phyloP scores from a whole-genome alignment of 164 flowering plant genomes.

The Chimonanthus praecox region DNA sequence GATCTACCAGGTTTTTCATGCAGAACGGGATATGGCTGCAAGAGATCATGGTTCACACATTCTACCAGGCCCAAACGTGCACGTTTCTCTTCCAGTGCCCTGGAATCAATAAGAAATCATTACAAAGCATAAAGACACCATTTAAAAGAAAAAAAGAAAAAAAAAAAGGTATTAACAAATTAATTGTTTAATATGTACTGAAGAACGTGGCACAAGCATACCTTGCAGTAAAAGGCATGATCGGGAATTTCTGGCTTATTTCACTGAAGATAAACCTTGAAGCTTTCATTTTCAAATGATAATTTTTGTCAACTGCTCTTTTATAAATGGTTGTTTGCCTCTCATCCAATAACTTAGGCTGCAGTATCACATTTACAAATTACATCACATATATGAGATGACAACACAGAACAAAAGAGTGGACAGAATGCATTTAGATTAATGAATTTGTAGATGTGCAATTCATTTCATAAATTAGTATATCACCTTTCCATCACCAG shows the following conservation, averaged over 20 bases:
- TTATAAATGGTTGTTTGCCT: slow-evolving; percentile 87
- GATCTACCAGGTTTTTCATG: slow-evolving; percentile 88
- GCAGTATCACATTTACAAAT: slow-evolving; percentile 18
- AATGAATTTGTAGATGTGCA: not conserved
- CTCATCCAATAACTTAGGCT: slow-evolving; percentile 94
- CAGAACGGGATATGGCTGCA: slow-evolving; percentile 96
- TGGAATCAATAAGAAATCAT: slow-evolving; percentile 10
- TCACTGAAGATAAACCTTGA: slow-evolving; percentile 94
- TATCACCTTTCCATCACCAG: slow-evolving; percentile 96
- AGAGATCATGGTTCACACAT: slow-evolving; percentile 88
- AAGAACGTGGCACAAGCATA: slow-evolving; percentile 11
- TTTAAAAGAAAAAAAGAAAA: not conserved
- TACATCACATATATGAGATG: not conserved
- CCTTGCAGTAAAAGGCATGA: slow-evolving; percentile 95
- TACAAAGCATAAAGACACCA: not conserved
- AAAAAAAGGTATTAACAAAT: not conserved
- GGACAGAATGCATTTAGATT: not conserved
- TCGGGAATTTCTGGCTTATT: slow-evolving; percentile 82
- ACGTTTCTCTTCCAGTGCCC: slow-evolving; percentile 94
- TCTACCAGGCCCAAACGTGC: slow-evolving; percentile 88
- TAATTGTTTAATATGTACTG: not conserved
- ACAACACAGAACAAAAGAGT: not conserved
- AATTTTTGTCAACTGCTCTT: slow-evolving; percentile 86
- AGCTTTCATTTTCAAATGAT: slow-evolving; percentile 93
- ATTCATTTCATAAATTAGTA: not conserved